Percentiles rank a stretch among this genome's conserved stretches.
Conservation (phyloP, 2,329 filamentous ascomycete genomes). For the Trichophyton rubrum region DNA sequence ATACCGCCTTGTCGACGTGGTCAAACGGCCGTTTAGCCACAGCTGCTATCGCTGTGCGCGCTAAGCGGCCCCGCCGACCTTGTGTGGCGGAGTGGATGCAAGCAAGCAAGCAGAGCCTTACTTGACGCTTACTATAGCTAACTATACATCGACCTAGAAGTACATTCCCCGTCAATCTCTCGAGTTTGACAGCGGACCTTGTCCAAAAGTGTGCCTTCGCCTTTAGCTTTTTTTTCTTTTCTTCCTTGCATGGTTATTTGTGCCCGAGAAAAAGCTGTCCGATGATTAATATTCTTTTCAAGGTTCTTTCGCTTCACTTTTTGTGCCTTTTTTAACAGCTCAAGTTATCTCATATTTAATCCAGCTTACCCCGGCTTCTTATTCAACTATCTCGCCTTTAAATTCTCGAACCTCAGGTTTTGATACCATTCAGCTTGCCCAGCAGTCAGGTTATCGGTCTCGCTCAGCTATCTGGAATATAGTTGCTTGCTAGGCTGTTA, state of each 20-base stretch:
- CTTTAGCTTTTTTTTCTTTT: not conserved
- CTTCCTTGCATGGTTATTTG: not conserved
- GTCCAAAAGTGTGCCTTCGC: not conserved
- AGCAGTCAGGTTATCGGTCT: not conserved
- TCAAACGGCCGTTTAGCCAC: conserved; percentile 2
- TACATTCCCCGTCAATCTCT: not conserved
- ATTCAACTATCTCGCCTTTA: not conserved
- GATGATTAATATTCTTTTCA: not conserved
- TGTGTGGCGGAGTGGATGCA: conserved; percentile 11
- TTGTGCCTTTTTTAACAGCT: not conserved
- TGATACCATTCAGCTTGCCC: not conserved
- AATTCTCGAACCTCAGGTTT: not conserved
- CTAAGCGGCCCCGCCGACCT: conserved; percentile 10
- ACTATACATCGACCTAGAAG: not conserved
- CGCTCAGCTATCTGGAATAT: not conserved
- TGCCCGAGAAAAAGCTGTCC: not conserved
- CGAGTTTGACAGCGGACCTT: not conserved
- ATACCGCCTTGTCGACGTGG: not conserved
- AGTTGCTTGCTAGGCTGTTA: not conserved
- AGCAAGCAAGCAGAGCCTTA: not conserved
- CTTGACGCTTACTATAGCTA: not conserved
- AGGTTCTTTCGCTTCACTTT: not conserved
- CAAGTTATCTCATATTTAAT: not conserved
- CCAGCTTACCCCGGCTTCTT: not conserved
- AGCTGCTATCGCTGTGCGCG: not conserved